Evolutionary conservation across 2,329 filamentous ascomycete genomes (phyloP), one percentile per base, ranked within the genome.

Genomic region (Talaromyces sp.): DNA sequence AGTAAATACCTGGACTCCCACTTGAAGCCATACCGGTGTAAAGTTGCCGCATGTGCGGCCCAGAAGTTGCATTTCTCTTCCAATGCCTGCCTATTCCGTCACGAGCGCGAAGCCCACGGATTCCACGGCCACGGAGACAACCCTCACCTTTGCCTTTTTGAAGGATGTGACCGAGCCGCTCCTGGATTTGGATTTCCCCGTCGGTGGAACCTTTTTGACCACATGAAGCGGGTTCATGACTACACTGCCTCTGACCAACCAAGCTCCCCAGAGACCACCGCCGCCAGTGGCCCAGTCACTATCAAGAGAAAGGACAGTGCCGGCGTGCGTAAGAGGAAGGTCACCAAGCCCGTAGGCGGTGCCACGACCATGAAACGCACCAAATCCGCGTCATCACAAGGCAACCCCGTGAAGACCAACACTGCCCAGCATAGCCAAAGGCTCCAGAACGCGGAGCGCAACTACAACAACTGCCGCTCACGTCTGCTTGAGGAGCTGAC

Each of bases 1-100:
- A 96, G 92, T 84, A 97, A 97, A 83, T 96, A 94, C 69, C 87
- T 97, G 67, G 93, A 97, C 77, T 97, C 93, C 29, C 93, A 97
- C 79, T 77, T 97, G 71, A 96, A 95, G 84, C 93, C 93, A 17
- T 97, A 97, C 80, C 88, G 91, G 63, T 97, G 93, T 88, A 95
- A 94, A 85, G 83, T 88, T 65, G 82, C 87, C 64, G 84, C 86
- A 26, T 97, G 93, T 78, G 86, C 91, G 74, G 90, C 91, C 72
- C 86, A 91, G 65, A 88, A 90, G 59, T 95, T 97, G 76, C 88
- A 89, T 57, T 97, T 97, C 76, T 97, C 93, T 17, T 97, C 93
- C 46, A 97, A 93, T 64, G 93, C 93, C 38, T 97, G 93, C 76
- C 85, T 96, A 27, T 89, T 97, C 63, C 90, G 93, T 63, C 93